Conservation (phyloP, 208 protist genomes). For the Porcisia hertigi region DNA sequence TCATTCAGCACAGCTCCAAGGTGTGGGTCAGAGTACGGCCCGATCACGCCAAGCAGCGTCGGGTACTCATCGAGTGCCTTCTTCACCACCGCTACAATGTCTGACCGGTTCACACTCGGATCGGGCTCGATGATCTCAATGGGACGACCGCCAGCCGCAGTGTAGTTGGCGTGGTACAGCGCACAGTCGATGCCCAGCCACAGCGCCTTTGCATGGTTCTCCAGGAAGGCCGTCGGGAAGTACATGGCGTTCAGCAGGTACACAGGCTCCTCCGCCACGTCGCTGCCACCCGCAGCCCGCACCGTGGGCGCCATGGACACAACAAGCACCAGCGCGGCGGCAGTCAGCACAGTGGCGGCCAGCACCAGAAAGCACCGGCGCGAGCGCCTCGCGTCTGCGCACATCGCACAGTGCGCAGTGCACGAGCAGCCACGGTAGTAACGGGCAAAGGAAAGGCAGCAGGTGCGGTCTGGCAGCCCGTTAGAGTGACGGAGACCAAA, state of each 20-base stretch:
- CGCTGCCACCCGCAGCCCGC: neutral
- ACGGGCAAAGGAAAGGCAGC: neutral
- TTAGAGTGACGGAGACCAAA: neutral
- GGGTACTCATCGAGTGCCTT: no score
- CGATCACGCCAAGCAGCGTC: no score
- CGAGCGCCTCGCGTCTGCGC: neutral
- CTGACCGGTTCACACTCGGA: neutral
- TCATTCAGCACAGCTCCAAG: no score
- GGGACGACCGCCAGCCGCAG: conserved; percentile 1
- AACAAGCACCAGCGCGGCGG: neutral
- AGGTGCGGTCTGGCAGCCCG: neutral
- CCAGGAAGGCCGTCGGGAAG: neutral
- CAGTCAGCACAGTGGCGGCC: neutral
- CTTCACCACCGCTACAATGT: no score
- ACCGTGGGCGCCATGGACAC: neutral
- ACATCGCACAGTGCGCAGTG: neutral
- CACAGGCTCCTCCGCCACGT: neutral
- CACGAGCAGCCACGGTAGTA: neutral
- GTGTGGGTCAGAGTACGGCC: no score
- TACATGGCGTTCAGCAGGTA: conserved; percentile 30
- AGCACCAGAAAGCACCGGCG: neutral
- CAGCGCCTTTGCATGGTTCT: conserved; percentile 17
- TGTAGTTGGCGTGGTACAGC: conserved; percentile 22
- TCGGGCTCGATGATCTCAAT: conserved; percentile 22
- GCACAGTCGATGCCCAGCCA: conserved; percentile 26